Evolutionary conservation across 2,329 filamentous ascomycete genomes (phyloP).

Genomic region (Byssochlamys sp.): DNA sequence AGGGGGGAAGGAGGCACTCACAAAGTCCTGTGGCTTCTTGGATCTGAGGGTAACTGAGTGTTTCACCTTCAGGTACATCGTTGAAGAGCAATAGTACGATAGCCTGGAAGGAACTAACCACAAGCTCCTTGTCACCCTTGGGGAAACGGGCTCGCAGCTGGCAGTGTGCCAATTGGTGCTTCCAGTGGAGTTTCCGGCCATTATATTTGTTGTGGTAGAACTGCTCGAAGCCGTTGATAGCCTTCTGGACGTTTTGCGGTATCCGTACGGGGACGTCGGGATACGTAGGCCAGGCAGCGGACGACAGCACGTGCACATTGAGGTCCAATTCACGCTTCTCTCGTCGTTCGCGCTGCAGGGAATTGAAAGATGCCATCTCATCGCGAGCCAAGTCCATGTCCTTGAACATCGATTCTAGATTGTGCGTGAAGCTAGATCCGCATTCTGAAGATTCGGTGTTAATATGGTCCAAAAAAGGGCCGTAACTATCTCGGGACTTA

Average conservation of each 20-base stretch:
- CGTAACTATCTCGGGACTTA: conserved; percentile 18
- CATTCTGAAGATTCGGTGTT: conserved; percentile 52
- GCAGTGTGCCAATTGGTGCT: conserved; percentile 85
- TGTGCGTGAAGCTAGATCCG: conserved; percentile 87
- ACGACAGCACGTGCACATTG: conserved; percentile 80
- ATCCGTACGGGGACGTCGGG: conserved; percentile 66
- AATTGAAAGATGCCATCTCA: conserved; percentile 82
- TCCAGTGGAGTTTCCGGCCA: conserved; percentile 79
- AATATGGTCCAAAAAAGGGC: conserved; percentile 1
- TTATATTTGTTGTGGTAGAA: conserved; percentile 88
- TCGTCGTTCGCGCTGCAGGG: conserved; percentile 52
- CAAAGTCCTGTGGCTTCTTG: conserved; percentile 62
- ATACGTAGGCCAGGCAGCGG: conserved; percentile 87
- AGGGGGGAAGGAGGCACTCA: conserved; percentile 28
- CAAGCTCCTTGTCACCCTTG: conserved; percentile 72
- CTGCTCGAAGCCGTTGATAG: conserved; percentile 69
- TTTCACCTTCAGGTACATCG: conserved; percentile 50
- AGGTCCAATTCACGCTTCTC: conserved; percentile 58
- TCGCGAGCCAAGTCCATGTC: conserved; percentile 89
- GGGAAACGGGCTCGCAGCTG: conserved; percentile 72
- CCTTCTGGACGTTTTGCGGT: conserved; percentile 63
- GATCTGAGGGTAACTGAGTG: conserved; percentile 67
- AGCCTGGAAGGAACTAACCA: conserved; percentile 86
- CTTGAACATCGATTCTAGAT: conserved; percentile 98
- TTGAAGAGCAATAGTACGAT: conserved; percentile 89